Percentiles rank a stretch among this genome's conserved stretches.
phyloP scores from a whole-genome alignment of 108 stramenopile species.

The Stephanodiscus minutulus region DNA sequence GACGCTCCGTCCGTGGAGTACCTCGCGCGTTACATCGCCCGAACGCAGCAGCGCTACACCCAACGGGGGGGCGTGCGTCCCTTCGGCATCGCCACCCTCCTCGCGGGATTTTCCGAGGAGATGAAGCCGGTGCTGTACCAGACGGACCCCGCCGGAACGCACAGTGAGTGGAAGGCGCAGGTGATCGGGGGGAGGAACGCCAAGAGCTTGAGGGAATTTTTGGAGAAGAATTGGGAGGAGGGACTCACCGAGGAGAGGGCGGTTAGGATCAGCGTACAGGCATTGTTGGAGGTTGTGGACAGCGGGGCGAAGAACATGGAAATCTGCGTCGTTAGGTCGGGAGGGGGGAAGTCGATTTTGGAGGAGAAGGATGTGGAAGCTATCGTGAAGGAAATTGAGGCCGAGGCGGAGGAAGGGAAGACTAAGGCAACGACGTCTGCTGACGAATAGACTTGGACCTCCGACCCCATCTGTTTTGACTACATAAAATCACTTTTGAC shows the following conservation, averaged over 20 bases:
- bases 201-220: slow-evolving; percentile 95
- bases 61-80: slow-evolving; percentile 99
- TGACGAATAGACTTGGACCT: slow-evolving; percentile 11
- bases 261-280: slow-evolving; percentile 90
- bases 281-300: slow-evolving; percentile 98
- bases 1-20: slow-evolving; percentile 98
- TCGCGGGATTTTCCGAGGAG: slow-evolving; percentile 86
- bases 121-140: slow-evolving; percentile 87
- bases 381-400: slow-evolving; percentile 89
- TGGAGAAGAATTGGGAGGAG: slow-evolving; percentile 96
- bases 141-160: slow-evolving; percentile 99
- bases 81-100: slow-evolving; percentile 94
- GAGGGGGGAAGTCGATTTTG: slow-evolving; percentile 75
- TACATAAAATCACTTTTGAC: slow-evolving; percentile 13
- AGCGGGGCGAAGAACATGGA: slow-evolving; percentile 99
- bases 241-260: slow-evolving; percentile 86
- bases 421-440: slow-evolving; percentile 13
- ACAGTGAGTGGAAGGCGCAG: slow-evolving; percentile 97
- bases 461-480: slow-evolving; percentile 1
- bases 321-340: slow-evolving; percentile 80
- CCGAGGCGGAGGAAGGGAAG: slow-evolving; percentile 72
- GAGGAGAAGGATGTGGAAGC: slow-evolving; percentile 77
- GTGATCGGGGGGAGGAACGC: slow-evolving; percentile 97
- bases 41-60: slow-evolving; percentile 98
- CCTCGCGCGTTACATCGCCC: slow-evolving; percentile 95